Percentiles rank a stretch among this genome's conserved stretches.
Evolutionary conservation across 2,329 filamentous ascomycete genomes (phyloP).

Genomic region (Arthrobotrys pseudoclavata): DNA sequence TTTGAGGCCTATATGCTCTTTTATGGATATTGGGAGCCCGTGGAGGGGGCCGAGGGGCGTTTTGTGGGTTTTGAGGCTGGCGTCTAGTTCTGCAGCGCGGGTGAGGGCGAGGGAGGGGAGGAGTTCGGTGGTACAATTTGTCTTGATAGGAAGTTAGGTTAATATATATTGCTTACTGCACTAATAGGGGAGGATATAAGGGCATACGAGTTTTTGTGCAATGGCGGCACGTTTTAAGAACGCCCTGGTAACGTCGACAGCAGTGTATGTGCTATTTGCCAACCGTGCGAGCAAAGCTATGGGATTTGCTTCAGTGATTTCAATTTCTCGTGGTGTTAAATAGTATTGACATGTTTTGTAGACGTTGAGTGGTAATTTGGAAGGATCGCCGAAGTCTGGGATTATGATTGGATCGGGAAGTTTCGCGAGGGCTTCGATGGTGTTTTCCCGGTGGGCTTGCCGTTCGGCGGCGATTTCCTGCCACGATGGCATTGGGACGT

Average conservation of each 20-base stretch:
- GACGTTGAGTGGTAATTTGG: conserved; percentile 68
- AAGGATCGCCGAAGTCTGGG: conserved; percentile 64
- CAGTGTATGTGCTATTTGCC: conserved; percentile 67
- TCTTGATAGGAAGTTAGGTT: conserved; percentile 62
- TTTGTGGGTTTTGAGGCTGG: conserved; percentile 63
- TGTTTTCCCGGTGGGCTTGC: conserved; percentile 68
- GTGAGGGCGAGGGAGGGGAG: conserved; percentile 65
- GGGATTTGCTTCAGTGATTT: conserved; percentile 69
- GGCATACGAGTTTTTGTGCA: conserved; percentile 69
- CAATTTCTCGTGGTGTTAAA: conserved; percentile 69
- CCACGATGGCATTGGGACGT: conserved; percentile 65
- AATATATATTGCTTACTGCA: too few species aligned
- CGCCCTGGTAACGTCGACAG: conserved; percentile 69
- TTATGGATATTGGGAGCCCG: conserved; percentile 70
- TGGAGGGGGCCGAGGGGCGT: conserved; percentile 66
- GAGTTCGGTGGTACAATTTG: conserved; percentile 69
- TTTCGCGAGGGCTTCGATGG: conserved; percentile 65
- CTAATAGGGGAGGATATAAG: neutral
- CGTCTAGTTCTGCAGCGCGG: conserved; percentile 65
- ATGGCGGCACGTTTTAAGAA: conserved; percentile 72
- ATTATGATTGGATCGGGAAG: conserved; percentile 66
- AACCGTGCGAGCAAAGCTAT: conserved; percentile 68
- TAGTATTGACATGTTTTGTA: conserved; percentile 68
- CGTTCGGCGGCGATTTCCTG: conserved; percentile 68
- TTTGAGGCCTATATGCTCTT: conserved; percentile 71